These are phyloP conservation scores for Phytophthora boehmeriae DNA, from an alignment of 352 stramenopile species.

Conservation along the genomic window DNA sequence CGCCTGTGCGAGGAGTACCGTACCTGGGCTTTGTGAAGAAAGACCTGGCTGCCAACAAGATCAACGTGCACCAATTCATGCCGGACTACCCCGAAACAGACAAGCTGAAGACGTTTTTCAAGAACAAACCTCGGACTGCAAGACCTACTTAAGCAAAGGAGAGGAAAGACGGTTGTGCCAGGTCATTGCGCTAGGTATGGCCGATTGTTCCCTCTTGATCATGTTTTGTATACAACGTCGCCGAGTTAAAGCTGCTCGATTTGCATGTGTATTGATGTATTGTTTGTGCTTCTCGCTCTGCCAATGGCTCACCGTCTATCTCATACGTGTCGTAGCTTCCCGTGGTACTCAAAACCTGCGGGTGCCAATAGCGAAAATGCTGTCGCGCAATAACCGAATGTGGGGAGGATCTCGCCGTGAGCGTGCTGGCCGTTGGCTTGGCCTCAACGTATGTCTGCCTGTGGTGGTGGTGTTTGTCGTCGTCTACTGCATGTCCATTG, in stretches of 20 bases:
- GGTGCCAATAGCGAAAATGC: neutral
- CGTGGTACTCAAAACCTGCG: too few species aligned
- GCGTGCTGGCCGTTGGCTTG: neutral
- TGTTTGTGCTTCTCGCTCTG: too few species aligned
- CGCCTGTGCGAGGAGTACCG: slow-evolving; percentile 59
- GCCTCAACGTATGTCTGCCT: slow-evolving; percentile 13
- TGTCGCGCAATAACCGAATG: neutral
- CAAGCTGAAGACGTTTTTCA: slow-evolving; percentile 55
- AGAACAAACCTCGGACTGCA: slow-evolving; percentile 39
- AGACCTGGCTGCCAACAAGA: slow-evolving; percentile 49
- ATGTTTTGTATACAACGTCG: too few species aligned
- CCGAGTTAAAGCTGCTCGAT: too few species aligned
- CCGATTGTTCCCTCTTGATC: too few species aligned
- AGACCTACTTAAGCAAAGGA: slow-evolving; percentile 23
- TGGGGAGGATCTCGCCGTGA: neutral
- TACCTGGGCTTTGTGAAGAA: slow-evolving; percentile 71
- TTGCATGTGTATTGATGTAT: too few species aligned
- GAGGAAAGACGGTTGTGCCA: neutral
- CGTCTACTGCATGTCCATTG: slow-evolving; percentile 28
- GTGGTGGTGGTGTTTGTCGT: slow-evolving; percentile 22
- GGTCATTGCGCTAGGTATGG: neutral
- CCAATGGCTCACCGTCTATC: too few species aligned
- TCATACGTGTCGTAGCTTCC: too few species aligned
- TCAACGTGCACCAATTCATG: slow-evolving; percentile 61
- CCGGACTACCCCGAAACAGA: slow-evolving; percentile 59